Evolutionary conservation across 257 asterid species (phyloP).

Genomic region (Solanum habrochaites): DNA sequence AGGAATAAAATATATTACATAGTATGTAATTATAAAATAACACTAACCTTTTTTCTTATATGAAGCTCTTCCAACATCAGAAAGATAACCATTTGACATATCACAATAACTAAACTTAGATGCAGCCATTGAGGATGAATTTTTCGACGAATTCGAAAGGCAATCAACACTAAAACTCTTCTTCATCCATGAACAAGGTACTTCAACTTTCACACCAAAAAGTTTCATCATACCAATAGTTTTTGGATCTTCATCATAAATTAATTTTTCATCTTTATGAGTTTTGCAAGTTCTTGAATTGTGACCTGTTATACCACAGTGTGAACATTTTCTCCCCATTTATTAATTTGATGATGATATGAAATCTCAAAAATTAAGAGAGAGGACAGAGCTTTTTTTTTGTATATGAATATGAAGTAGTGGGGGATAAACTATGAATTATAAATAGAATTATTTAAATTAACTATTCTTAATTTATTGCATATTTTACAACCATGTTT

Average conservation of each 20-base stretch:
- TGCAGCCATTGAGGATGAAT: background rate
- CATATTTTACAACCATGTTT: conserved; percentile 6
- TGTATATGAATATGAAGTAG: background rate
- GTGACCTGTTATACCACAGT: conserved; percentile 37
- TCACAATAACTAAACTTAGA: background rate
- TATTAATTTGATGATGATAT: background rate
- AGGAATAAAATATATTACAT: background rate
- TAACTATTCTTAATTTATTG: conserved; percentile 1
- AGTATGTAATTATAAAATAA: background rate
- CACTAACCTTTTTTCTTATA: conserved; percentile 12
- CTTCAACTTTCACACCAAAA: conserved; percentile 20
- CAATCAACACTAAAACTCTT: conserved; percentile 15
- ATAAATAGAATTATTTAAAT: background rate
- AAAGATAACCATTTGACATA: conserved; percentile 7
- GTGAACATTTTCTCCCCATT: conserved; percentile 41
- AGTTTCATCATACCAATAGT: conserved; percentile 25
- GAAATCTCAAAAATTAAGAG: background rate
- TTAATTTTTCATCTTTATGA: background rate
- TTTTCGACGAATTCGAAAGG: background rate
- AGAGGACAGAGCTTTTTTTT: background rate
- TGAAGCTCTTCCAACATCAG: conserved; percentile 9
- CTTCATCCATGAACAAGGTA: background rate
- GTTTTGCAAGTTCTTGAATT: conserved; percentile 41
- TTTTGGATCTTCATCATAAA: background rate
- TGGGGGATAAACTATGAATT: background rate